phyloP scores from a whole-genome alignment of 306 rosid genomes.

The Delonix regia region DNA sequence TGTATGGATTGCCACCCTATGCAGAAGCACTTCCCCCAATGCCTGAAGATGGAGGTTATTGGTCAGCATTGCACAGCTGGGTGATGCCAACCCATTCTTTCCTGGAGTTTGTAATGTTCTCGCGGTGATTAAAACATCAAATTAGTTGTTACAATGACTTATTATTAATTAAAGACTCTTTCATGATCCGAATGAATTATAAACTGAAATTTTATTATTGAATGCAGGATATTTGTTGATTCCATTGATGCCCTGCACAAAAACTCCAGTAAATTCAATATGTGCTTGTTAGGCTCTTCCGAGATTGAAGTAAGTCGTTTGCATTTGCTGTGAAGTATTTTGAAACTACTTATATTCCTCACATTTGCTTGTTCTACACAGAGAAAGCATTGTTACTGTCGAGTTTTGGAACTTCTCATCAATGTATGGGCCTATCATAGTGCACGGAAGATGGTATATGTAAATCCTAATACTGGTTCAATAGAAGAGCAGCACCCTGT shows the following conservation, averaged over 20 bases:
- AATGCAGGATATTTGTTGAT: conserved; percentile 88
- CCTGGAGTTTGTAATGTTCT: conserved; percentile 88
- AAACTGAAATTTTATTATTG: conserved; percentile 37
- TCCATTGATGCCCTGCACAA: conserved; percentile 78
- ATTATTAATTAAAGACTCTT: background rate
- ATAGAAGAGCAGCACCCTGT: conserved; percentile 84
- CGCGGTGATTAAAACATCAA: conserved; percentile 58
- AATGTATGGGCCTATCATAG: conserved; percentile 98
- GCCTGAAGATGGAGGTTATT: conserved; percentile 91
- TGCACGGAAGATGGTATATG: conserved; percentile 82
- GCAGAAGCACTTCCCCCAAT: conserved; percentile 89
- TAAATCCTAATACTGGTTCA: conserved; percentile 73
- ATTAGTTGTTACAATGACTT: conserved; percentile 24
- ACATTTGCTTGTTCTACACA: conserved; percentile 39
- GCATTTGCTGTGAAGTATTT: conserved; percentile 16
- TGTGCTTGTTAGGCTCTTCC: conserved; percentile 77
- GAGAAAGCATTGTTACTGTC: conserved; percentile 88
- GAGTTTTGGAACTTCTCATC: conserved; percentile 82
- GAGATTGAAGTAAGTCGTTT: conserved; percentile 67
- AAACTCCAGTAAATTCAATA: conserved; percentile 46
- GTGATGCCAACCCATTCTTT: conserved; percentile 99
- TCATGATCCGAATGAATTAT: conserved; percentile 17
- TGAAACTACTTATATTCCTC: conserved; percentile 31
- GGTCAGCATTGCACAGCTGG: conserved; percentile 97
- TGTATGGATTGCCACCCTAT: conserved; percentile 69